Percentiles rank a stretch among this genome's conserved stretches.
Conservation (phyloP, 192 early-diverging fungal genomes). For the Coemansia brasiliensis region DNA sequence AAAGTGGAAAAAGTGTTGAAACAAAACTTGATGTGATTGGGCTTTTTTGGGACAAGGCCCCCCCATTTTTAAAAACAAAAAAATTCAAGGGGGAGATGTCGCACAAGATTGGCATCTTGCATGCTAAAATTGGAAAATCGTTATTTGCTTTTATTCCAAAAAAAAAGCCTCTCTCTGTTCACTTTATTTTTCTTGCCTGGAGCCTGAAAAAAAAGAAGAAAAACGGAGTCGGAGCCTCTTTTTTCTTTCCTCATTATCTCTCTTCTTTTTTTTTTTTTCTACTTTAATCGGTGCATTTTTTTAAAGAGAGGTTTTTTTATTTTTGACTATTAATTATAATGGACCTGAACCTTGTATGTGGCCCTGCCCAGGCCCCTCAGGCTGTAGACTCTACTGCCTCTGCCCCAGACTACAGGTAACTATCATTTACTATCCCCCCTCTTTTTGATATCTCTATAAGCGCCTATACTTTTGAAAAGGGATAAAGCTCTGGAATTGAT, state of each 20-base stretch:
- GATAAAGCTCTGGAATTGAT: no score
- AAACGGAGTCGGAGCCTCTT: slow-evolving; percentile 6
- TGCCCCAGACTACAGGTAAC: slow-evolving; percentile 2
- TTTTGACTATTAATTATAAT: slow-evolving; percentile 18
- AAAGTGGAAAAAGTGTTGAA: neutral
- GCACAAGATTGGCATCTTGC: slow-evolving; percentile 28
- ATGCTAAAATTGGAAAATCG: neutral
- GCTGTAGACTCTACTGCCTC: neutral
- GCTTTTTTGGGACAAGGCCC: no score
- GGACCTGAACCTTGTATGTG: slow-evolving; percentile 50
- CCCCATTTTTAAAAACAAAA: neutral
- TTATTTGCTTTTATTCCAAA: neutral
- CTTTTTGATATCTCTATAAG: no score
- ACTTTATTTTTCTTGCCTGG: slow-evolving; percentile 1
- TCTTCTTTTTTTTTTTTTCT: slow-evolving; percentile 3
- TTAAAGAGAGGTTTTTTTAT: neutral
- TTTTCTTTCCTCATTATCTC: slow-evolving; percentile 8
- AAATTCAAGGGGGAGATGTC: neutral
- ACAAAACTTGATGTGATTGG: neutral
- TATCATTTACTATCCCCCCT: no score
- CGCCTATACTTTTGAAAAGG: no score
- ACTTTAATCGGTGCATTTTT: neutral
- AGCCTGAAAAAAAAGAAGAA: neutral
- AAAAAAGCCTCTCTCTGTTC: slow-evolving; percentile 4
- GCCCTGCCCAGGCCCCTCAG: slow-evolving; percentile 2